Evolutionary conservation across 139 green algal species (phyloP).

Genomic region (Auxenochlorella protothecoides): DNA sequence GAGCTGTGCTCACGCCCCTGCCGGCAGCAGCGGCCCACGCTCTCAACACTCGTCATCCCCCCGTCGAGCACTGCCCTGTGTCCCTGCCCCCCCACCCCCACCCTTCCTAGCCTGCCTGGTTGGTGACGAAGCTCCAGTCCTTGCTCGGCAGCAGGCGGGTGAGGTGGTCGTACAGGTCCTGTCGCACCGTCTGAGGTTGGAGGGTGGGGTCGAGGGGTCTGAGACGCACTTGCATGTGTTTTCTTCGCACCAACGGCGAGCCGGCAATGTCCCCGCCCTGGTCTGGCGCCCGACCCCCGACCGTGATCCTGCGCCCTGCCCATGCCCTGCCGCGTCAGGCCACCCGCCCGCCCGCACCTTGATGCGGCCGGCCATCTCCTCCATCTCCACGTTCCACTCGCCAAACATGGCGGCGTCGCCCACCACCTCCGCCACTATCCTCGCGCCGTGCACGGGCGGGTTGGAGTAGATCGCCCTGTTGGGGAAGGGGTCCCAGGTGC

Average conservation of each 20-base stretch:
- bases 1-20: too few species aligned
- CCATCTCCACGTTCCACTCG: conserved; percentile 93
- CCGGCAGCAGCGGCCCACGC: too few species aligned
- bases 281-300: too few species aligned
- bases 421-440: conserved; percentile 83
- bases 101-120: conserved; percentile 66
- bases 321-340: conserved; percentile 11
- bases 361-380: conserved; percentile 91
- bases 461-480: conserved; percentile 41
- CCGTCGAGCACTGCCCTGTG: too few species aligned
- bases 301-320: too few species aligned
- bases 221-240: too few species aligned
- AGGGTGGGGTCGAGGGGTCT: too few species aligned
- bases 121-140: conserved; percentile 84
- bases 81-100: too few species aligned
- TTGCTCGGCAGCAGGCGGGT: conserved; percentile 1
- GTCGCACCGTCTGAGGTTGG: conserved; percentile 40
- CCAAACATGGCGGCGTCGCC: conserved; percentile 65
- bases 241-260: too few species aligned
- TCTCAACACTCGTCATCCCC: too few species aligned
- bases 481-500: too few species aligned
- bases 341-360: conserved; percentile 20
- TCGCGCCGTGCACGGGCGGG: conserved; percentile 68
- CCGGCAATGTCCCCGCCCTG: too few species aligned
- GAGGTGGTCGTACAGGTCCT: conserved; percentile 47